Conservation (phyloP, 2,329 filamentous ascomycete species). For the Orbilia oligospora region DNA sequence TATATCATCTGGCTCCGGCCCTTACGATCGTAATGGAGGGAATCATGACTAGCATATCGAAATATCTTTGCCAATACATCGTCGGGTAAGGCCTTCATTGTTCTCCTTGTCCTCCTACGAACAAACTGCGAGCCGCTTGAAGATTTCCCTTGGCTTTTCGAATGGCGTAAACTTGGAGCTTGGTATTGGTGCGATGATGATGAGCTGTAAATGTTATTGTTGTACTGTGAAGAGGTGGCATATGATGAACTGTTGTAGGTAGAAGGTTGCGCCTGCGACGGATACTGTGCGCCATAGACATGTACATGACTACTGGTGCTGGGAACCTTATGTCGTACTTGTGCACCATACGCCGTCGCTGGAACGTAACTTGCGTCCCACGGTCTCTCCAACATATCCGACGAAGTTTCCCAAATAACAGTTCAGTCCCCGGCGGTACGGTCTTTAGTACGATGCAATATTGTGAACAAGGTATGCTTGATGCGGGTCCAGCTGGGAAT, state of each 20-base stretch:
- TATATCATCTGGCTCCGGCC: slow-evolving; percentile 41
- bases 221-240: slow-evolving; percentile 42
- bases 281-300: slow-evolving; percentile 56
- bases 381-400: slow-evolving; percentile 61
- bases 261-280: slow-evolving; percentile 59
- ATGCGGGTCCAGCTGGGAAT: slow-evolving; percentile 29
- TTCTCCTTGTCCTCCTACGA: slow-evolving; percentile 52
- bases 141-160: slow-evolving; percentile 58
- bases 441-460: slow-evolving; percentile 2
- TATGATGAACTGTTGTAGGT: slow-evolving; percentile 46
- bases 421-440: slow-evolving; percentile 48
- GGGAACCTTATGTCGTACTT: slow-evolving; percentile 59
- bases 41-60: slow-evolving; percentile 55
- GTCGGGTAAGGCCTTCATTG: slow-evolving; percentile 56
- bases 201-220: slow-evolving; percentile 37
- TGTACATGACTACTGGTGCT: slow-evolving; percentile 58
- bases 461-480: slow-evolving; percentile 23
- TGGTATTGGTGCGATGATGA: slow-evolving; percentile 41
- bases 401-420: slow-evolving; percentile 47
- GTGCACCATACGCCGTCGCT: slow-evolving; percentile 60
- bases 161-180: slow-evolving; percentile 51
- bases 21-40: slow-evolving; percentile 46
- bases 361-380: slow-evolving; percentile 61
- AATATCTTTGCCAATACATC: slow-evolving; percentile 58
- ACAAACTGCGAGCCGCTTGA: slow-evolving; percentile 58